Base-by-base conservation (phyloP, 2,329 filamentous ascomycete species). In the Scorias spongiosa region DNA sequence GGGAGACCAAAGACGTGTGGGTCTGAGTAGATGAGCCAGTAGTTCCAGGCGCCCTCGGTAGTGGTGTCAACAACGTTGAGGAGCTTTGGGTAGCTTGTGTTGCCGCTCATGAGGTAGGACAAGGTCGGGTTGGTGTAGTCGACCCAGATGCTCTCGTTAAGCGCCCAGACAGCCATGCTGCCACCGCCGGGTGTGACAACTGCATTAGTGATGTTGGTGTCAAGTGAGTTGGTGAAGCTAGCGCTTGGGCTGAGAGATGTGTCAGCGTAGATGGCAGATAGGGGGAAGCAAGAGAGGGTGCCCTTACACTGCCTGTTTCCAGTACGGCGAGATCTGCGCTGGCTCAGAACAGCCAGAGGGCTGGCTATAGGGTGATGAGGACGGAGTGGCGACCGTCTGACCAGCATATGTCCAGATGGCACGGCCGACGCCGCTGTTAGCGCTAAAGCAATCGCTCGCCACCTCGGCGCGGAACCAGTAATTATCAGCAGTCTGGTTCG, bases 21-120 rank as follows among this genome's bases (percentile, higher is more conserved):
- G 1, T 59, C 54, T 48, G 65, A 60, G 43, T 71, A 66, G 41
- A 72, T 66, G 47, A 66, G 63, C 67, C 66, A 71, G 48, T 67
- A 65, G 28, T 66, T 67, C 68, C 66, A 69, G 14, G 48, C 55
- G 28, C 54, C 54, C 40, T 57, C 55, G 12, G 50, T 58, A 2
- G 62, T 60, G 11, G 67, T 55, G 32, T 64, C 57, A 38, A 69
- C 60, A 30, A 69, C 51, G 49, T 67, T 67, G 48, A 62, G 60
- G 12, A 49, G 49, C 2, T 41, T 43, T 1, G 65, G 61, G 46
- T 65, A 70, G 53, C 48, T 62, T 29, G 59, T 62, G 53, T 68
- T 66, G 30, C 55, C 53, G 15, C 63, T 55, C 6, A 66, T 57
- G n/a, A 68, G 55, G 15, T 68, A 69, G 44, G 66, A 52, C 7